Base-by-base conservation (phyloP, 352 stramenopile species). In the Pythium scleroteichum region DNA sequence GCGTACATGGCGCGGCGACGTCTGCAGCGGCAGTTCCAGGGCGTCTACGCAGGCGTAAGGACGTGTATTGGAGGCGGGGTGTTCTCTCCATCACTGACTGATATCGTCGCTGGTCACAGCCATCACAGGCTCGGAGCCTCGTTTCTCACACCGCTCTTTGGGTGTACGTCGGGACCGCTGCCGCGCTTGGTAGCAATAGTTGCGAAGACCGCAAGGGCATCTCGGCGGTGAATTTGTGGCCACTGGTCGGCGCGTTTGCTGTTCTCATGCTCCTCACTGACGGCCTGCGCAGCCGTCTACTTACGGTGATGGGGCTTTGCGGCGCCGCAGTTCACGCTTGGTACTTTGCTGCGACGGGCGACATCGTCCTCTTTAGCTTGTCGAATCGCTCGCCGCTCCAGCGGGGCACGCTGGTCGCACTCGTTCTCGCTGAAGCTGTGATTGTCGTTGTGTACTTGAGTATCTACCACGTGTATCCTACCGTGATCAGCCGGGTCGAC, bases 381-480 rank as follows among this genome's bases (percentile, higher is more conserved):
- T 53, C 0, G 22, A 16, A 14, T 17, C 19, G 22, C 4, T 27
- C 40, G 17, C 27, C 12, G 14, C 35, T 26, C 14, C 33, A 3
- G 12, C 12, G 24, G 40, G 22, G 16, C 29, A 32, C 45, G 32
- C 42, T 42, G 17, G 33, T 67, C 39, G 59, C 76, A 7, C 33
- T 73, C 6, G 32, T 38, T 1, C 16, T 58, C 10, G 55, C 67
- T 22, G 77, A 87, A 47, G 53, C 68, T 4, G 9, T 59, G 23
- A 70, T 79, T 19, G 42, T 79, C 7, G 13, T 59, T 1, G 41
- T 66, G 16, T 84, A 82, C 51, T 27, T 84, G 13, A n/a, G 49
- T 14, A 51, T 78, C 17, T 71, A 80, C 52, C 63, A 74, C 27
- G 26, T 83, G 12, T 87, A 86, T 56, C 79, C 79, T 6, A 42